These are phyloP conservation scores for Filosporella fistucella DNA, from an alignment of 495 filamentous ascomycete genomes.

Conservation along the genomic window DNA sequence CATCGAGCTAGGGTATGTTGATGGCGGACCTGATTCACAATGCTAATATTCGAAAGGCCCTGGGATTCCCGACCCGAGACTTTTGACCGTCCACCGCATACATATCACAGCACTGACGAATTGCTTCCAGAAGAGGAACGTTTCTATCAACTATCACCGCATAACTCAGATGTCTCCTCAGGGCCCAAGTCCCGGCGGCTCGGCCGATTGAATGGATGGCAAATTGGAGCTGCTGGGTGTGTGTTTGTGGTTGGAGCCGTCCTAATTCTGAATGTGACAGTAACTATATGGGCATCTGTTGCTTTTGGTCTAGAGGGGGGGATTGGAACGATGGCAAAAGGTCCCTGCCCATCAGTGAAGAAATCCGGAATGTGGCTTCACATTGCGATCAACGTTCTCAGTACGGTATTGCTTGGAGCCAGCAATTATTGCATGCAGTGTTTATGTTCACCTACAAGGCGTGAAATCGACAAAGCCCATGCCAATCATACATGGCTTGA, in stretches of 20 bases:
- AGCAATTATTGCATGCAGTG: constrained; percentile 42
- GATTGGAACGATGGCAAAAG: constrained; percentile 15
- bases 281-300: constrained; percentile 12
- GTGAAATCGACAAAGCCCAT: constrained; percentile 36
- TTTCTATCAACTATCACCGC: neutral
- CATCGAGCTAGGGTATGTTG: constrained; percentile 11
- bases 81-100: constrained; percentile 1
- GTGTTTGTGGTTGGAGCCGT: neutral
- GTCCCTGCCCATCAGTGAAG: constrained; percentile 21
- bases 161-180: neutral
- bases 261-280: constrained; percentile 8
- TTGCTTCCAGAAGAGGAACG: neutral
- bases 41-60: neutral
- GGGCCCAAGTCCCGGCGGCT: neutral
- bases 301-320: constrained; percentile 12
- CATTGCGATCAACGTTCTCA: constrained; percentile 32
- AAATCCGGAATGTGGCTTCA: constrained; percentile 27
- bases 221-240: constrained; percentile 3
- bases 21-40: neutral
- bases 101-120: constrained; percentile 11
- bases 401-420: constrained; percentile 33
- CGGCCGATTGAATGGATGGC: constrained; percentile 8
- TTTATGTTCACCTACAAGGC: constrained; percentile 32
- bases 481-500: constrained; percentile 29
- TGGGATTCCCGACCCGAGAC: constrained; percentile 6